Base-by-base conservation (phyloP, 768 basidiomycete species). In the Leucocoprinus leucothites region DNA sequence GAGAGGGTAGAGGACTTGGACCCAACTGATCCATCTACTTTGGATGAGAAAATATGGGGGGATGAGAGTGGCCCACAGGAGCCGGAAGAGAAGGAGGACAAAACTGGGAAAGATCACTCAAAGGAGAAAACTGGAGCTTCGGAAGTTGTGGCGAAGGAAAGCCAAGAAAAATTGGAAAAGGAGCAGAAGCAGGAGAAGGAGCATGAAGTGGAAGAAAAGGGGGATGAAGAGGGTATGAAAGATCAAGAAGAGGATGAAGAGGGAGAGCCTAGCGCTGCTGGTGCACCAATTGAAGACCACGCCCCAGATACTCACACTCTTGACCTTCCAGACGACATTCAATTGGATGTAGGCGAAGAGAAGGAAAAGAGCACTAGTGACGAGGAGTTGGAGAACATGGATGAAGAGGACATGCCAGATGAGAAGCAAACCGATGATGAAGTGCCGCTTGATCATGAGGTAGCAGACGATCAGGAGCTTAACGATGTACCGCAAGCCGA, bases 21-120 rank as follows among this genome's bases (percentile, higher is more conserved):
- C 70, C 80, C 85, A 1, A 74, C 81, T 16, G 96, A 98, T 71
- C 88, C 91, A 8, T 78, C 83, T 22, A 86, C 87, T 0, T 82
- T 97, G 14, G 96, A 98, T 65, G 96, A 99, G 73, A 98, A 98
- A 73, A 75, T 99, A 61, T 98, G 97, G 96, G 94, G 90, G 18
- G 91, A 95, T 59, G 88, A 96, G 61, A 69, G 75, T 48, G 82
- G 81, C 11, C 77, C 82, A 3, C 75, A 81, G 24, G 77, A 83
- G 48, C 65, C 77, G 13, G 71, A 78, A 19, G 68, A 76, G n/a
- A 69, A 69, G 24, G 77, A 85, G 43, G 80, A 82, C 44, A 82
- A 85, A 65, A 72, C 79, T 21, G 73, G 84, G 53, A 72, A 89
- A 58, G 85, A 90, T 58, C 80, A 76, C 61, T 83, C 85, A 35